Base-by-base conservation (phyloP, 768 basidiomycete species). In the Serpula lacrymans region DNA sequence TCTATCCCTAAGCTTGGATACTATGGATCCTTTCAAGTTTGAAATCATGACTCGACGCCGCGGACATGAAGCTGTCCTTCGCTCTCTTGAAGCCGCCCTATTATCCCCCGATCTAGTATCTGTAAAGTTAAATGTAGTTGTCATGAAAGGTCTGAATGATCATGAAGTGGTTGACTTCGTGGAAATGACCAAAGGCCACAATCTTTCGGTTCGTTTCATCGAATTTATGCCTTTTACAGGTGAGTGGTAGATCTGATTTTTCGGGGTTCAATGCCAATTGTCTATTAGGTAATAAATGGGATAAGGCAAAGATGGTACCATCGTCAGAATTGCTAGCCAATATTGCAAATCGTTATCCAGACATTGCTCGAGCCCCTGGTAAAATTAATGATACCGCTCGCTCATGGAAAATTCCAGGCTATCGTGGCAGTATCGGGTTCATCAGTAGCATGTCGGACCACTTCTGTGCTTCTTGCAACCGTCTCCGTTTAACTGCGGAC, bases 211-310 rank as follows among this genome's bases (percentile, higher is more conserved):
- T 28, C 78, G 92, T 26, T 91, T 94, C 59, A 94, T 93, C 43
- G 90, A 93, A 60, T 94, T 88, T 56, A 94, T 95, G 92, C 89
- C 91, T 9, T 95, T 95, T 59, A 84, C 81, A 50, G 91, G 85
- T 86, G 48, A 47, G 61, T 53, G 16, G 36, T 27, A 3, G 43
- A 26, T 32, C 27, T 16, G 14, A 30, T 17, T 14, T 31, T 22
- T 29, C 42, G 25, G 24, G 18, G 29, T 10, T 28, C 32, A 41
- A n/a, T n/a, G n/a, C n/a, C n/a, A n/a, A 34, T 31, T 35, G 5
- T 27, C 36, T 32, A 13, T n/a, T 47, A 90, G 88, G 89, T 22
- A 94, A 94, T 50, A 79, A 84, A 55, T 94, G 91, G 91, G 74
- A 86, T 55, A 78, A 78, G 51, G 63, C 62, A 32, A 92, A 90